Percentiles rank a stretch among this genome's conserved stretches.
Conservation (phyloP, 371 early-diverging fungal species). For the Lichtheimia corymbifera region DNA sequence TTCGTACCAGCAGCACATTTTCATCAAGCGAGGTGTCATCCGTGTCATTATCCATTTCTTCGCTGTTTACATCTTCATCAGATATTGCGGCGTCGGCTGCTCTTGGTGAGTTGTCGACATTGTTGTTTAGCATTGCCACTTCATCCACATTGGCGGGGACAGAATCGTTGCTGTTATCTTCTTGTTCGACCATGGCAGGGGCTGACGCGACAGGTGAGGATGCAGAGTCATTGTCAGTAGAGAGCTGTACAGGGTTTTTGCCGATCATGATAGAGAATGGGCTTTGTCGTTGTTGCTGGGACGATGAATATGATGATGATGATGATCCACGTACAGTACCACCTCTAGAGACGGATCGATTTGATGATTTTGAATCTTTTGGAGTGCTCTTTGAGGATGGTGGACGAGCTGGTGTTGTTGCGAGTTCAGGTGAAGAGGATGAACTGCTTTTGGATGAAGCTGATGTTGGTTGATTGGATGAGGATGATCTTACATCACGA, state of each 20-base stretch:
- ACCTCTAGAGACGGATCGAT: not conserved
- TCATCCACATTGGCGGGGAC: conserved; percentile 53
- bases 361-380: not conserved
- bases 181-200: conserved; percentile 14
- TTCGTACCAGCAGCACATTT: conserved; percentile 15
- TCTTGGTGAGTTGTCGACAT: not conserved
- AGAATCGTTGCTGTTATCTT: conserved; percentile 20
- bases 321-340: conserved; percentile 8
- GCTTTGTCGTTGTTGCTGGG: conserved; percentile 4
- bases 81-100: not conserved
- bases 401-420: not conserved
- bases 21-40: conserved; percentile 11
- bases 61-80: conserved; percentile 6
- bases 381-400: not conserved
- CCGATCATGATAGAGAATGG: not conserved
- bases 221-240: conserved; percentile 1
- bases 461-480: not conserved
- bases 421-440: not conserved
- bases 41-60: conserved; percentile 10
- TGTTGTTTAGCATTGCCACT: conserved; percentile 46
- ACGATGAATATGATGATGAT: conserved; percentile 1
- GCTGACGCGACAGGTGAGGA: not conserved
- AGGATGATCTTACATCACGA: not conserved
- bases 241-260: not conserved
- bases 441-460: conserved; percentile 2